A percentile compares a stretch with the other conserved stretches of the same genome.
These are phyloP conservation scores for cucumber (Cucumis sativus) DNA, from an alignment of 306 rosid genomes.

Conservation along the genomic window Cucumber_9930_V3 NC_026657.2:38001001-38001500, in stretches of 20 bases:
- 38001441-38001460: slow-evolving; percentile 60
- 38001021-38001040: no score
- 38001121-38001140: no score
- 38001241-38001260: background rate
- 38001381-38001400: slow-evolving; percentile 63
- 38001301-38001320: slow-evolving; percentile 41
- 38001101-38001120: no score
- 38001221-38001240: background rate
- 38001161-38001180: background rate
- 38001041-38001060: no score
- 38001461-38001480: slow-evolving; percentile 62
- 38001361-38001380: slow-evolving; percentile 74
- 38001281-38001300: slow-evolving; percentile 50
- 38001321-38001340: slow-evolving; percentile 84
- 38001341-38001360: slow-evolving; percentile 54
- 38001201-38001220: background rate
- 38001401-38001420: slow-evolving; percentile 72
- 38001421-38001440: slow-evolving; percentile 52
- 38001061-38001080: no score
- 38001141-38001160: no score
- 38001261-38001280: slow-evolving; percentile 37
- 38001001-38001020: no score
- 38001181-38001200: background rate
- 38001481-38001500: slow-evolving; percentile 19
- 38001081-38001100: no score